Conservation (phyloP, 805 yeast species). For the Ogataea glucozyma region DNA sequence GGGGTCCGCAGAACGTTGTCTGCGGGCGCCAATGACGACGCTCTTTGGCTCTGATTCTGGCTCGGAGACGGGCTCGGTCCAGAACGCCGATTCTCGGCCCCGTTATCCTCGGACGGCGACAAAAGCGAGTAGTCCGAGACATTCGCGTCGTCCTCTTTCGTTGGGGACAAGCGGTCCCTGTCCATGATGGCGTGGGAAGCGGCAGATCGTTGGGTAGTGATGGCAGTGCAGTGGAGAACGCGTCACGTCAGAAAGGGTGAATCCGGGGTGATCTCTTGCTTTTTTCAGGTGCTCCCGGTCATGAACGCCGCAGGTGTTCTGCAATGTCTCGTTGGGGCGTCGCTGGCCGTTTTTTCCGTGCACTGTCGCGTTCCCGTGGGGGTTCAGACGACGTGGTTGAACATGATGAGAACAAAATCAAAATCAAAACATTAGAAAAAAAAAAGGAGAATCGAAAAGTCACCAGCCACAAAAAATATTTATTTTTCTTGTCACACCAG, state of each 20-base stretch:
- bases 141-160: slow-evolving; percentile 13
- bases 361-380: not conserved
- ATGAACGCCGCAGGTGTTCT: too few relatives aligned
- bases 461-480: not conserved
- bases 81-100: slow-evolving; percentile 6
- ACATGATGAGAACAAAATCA: not conserved
- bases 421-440: not conserved
- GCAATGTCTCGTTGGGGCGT: too few relatives aligned
- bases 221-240: too few relatives aligned
- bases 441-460: not conserved
- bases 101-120: slow-evolving; percentile 14
- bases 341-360: not conserved
- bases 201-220: too few relatives aligned
- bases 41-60: slow-evolving; percentile 4
- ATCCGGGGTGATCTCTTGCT: too few relatives aligned
- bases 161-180: slow-evolving; percentile 12
- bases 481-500: not conserved
- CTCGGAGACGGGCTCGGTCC: slow-evolving; percentile 2
- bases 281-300: too few relatives aligned
- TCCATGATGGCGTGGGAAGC: slow-evolving; percentile 9
- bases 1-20: slow-evolving; percentile 2
- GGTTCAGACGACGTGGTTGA: not conserved
- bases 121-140: slow-evolving; percentile 18
- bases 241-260: too few relatives aligned
- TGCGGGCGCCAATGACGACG: not conserved